Evolutionary conservation across 2,329 filamentous ascomycete species (phyloP).

Genomic region (Monilinia fructigena): DNA sequence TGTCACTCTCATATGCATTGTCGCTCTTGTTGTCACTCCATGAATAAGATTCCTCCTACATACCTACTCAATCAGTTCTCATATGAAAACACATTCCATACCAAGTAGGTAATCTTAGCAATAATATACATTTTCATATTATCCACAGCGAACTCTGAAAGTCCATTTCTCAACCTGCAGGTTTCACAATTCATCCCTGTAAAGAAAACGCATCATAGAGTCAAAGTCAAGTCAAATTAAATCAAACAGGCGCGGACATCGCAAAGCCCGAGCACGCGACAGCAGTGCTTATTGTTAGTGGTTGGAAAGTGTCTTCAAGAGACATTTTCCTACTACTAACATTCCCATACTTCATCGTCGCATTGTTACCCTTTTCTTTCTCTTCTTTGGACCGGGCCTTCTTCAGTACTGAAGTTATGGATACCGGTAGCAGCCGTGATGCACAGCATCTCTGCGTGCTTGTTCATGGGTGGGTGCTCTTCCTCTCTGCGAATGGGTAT

Average conservation of each 20-base stretch:
- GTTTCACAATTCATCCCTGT: constrained; percentile 6
- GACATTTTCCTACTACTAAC: constrained; percentile 43
- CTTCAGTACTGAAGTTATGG: constrained; percentile 43
- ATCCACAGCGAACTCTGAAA: constrained; percentile 4
- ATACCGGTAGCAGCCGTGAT: constrained; percentile 51
- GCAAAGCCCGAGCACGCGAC: constrained; percentile 15
- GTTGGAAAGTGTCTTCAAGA: constrained; percentile 42
- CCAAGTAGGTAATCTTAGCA: too few species aligned
- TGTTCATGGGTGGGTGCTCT: constrained; percentile 58
- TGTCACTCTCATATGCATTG: too few species aligned
- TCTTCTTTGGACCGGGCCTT: constrained; percentile 42
- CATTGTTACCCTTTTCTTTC: constrained; percentile 40
- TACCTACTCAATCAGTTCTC: too few species aligned
- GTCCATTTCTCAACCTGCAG: constrained; percentile 18
- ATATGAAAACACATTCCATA: too few species aligned
- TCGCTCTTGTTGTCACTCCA: too few species aligned
- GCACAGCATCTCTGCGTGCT: constrained; percentile 74
- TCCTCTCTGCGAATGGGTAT: neutral
- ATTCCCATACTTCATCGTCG: constrained; percentile 28
- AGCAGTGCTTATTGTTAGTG: constrained; percentile 26
- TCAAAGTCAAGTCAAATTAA: neutral
- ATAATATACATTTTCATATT: too few species aligned
- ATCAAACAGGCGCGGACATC: neutral
- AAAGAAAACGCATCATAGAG: constrained; percentile 17
- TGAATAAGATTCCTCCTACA: too few species aligned